Evolutionary conservation across 768 basidiomycete species (phyloP).

Genomic region (Lepiota venenata): DNA sequence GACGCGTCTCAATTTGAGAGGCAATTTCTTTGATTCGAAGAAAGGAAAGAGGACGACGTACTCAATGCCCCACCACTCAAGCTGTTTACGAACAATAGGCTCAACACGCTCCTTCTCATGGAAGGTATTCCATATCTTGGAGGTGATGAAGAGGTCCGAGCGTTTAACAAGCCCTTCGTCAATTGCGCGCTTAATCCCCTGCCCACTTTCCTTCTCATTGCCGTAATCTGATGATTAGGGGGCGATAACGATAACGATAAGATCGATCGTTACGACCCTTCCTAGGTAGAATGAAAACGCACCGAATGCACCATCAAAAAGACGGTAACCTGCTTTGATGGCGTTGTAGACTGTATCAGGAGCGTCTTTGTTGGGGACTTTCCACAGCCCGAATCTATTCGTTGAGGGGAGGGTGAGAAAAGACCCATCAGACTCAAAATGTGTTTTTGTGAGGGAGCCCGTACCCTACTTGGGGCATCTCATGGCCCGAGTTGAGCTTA

Average conservation of each 20-base stretch:
- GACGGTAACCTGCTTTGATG: slow-evolving; percentile 82
- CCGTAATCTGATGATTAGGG: slow-evolving; percentile 57
- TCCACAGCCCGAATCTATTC: slow-evolving; percentile 30
- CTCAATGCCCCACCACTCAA: slow-evolving; percentile 79
- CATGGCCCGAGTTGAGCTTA: slow-evolving; percentile 12
- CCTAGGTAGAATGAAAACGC: slow-evolving; percentile 3
- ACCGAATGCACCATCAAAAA: slow-evolving; percentile 75
- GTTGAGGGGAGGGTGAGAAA: neutral
- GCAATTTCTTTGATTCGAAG: too few species aligned
- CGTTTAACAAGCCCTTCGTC: slow-evolving; percentile 80
- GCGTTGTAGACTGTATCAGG: slow-evolving; percentile 80
- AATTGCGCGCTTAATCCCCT: slow-evolving; percentile 77
- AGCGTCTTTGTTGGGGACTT: slow-evolving; percentile 49
- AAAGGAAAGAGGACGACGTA: slow-evolving; percentile 15
- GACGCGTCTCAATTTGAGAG: neutral
- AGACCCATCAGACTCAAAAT: neutral
- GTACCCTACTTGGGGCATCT: slow-evolving; percentile 15
- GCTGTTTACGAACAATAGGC: slow-evolving; percentile 41
- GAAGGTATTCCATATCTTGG: slow-evolving; percentile 92
- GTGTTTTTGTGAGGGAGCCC: neutral
- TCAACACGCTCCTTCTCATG: slow-evolving; percentile 75
- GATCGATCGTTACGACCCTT: neutral
- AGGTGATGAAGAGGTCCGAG: slow-evolving; percentile 86
- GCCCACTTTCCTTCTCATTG: slow-evolving; percentile 84
- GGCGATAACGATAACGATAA: slow-evolving; percentile 10